Base-by-base conservation (phyloP, 1,284 basidiomycete species). In the Rhodofomes roseus region DNA sequence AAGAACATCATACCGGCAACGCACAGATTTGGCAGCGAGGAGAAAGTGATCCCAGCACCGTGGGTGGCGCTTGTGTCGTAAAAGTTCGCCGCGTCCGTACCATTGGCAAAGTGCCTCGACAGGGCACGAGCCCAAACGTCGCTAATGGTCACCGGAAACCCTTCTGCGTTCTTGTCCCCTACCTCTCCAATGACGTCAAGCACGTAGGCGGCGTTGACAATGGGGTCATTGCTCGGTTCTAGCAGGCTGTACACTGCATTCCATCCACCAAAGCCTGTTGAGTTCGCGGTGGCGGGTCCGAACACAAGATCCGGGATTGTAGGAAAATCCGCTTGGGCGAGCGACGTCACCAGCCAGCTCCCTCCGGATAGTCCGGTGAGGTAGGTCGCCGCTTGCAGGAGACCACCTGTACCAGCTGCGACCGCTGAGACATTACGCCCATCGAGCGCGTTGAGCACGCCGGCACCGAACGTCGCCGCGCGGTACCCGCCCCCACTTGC, bases 391-490 rank as follows among this genome's bases (percentile, higher is more conserved):
- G 75, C 64, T 63, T 85, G 82, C n/a, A 85, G 72, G 7, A 84
- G 65, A 0, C 83, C 84, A 0, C 80, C 84, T 0, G 75, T 74
- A 0, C 82, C 84, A 0, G 69, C 73, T 2, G 46, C 54, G 11
- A 65, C 71, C 0, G 81, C 74, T 0, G 79, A 74, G 6, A 66
- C 23, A 59, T 85, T 83, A 16, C 82, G 67, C 7, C 67, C 79
- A 61, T 85, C 84, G 27, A 85, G 64, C 1, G 79, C 77, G 55
- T 78, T 79, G 44, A 84, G 62, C 3, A 81, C 72, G 0, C 79
- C 83, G 0, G 80, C 80, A 7, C 79, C 80, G 62, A 82, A 82
- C 1, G 80, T 73, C 0, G 80, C 77, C 0, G 83, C 81, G 3
- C 81, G 72, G 58, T 78, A 77, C 0, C 80, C 75, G 16, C 80